These are phyloP conservation scores for Fibroporia radiculosa DNA, from an alignment of 768 basidiomycete species.

Conservation along the genomic window DNA sequence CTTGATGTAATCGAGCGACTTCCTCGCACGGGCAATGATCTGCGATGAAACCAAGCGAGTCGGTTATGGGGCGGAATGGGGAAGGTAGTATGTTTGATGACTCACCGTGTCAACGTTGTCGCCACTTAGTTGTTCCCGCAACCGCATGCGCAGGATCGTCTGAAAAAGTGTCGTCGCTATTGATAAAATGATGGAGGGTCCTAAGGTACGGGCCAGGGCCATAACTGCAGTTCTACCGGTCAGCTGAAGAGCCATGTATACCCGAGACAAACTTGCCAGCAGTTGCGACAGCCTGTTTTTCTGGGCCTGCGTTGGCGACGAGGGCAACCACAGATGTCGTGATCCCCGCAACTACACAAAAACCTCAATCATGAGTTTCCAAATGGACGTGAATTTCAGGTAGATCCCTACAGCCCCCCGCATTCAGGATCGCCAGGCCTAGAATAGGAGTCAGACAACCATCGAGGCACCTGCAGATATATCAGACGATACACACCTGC, in stretches of 20 bases:
- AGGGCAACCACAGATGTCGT: constrained; percentile 53
- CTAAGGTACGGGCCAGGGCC: constrained; percentile 59
- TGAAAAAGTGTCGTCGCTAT: constrained; percentile 50
- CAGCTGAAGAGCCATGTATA: neutral
- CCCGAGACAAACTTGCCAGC: constrained; percentile 32
- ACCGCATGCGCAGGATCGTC: constrained; percentile 35
- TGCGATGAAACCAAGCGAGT: constrained; percentile 5
- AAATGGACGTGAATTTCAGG: neutral
- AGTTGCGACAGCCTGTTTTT: constrained; percentile 58
- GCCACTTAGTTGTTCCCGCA: constrained; percentile 36
- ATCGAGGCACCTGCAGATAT: neutral
- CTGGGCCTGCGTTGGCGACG: constrained; percentile 54
- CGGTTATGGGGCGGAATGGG: neutral
- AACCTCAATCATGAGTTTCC: constrained; percentile 15
- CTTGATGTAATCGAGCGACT: constrained; percentile 25
- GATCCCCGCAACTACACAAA: constrained; percentile 36
- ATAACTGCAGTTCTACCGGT: constrained; percentile 36
- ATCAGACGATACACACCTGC: constrained; percentile 27
- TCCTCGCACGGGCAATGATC: constrained; percentile 26
- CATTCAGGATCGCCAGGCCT: constrained; percentile 14
- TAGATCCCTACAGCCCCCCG: constrained; percentile 15
- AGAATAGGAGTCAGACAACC: no score
- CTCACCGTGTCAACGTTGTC: constrained; percentile 42
- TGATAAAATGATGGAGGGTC: constrained; percentile 49
- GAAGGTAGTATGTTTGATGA: neutral